Percentiles rank a stretch among this genome's conserved stretches.
These are phyloP conservation scores for Cucurbita pepo DNA, from an alignment of 306 rosid species.

Conservation along the genomic window DNA sequence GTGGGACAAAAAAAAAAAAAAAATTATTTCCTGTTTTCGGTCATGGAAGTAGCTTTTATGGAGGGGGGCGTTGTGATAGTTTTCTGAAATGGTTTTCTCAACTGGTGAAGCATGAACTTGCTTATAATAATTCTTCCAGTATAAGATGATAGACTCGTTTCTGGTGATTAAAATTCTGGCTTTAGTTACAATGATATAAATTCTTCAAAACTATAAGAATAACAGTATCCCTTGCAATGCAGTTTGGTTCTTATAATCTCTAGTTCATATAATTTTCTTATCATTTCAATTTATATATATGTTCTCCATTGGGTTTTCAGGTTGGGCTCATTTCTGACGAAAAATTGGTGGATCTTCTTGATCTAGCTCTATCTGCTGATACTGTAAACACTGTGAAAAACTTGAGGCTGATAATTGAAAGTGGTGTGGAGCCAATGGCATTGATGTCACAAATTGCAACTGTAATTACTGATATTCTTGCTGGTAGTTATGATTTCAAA, in stretches of 20 bases:
- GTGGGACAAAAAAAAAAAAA: no score
- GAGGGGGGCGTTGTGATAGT: neutral
- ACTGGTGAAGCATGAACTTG: neutral
- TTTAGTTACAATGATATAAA: neutral
- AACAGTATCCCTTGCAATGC: neutral
- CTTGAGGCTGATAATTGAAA: slow-evolving; percentile 82
- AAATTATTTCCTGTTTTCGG: no score
- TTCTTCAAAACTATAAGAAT: neutral
- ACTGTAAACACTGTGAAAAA: slow-evolving; percentile 91
- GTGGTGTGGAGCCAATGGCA: slow-evolving; percentile 88
- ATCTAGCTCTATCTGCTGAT: slow-evolving; percentile 94
- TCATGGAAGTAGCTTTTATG: no score
- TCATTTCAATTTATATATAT: neutral
- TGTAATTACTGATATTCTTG: slow-evolving; percentile 90
- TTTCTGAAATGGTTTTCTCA: neutral
- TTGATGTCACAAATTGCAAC: slow-evolving; percentile 98
- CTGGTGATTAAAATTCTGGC: neutral
- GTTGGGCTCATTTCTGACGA: slow-evolving; percentile 98
- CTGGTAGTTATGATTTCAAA: slow-evolving; percentile 67
- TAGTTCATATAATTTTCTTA: neutral
- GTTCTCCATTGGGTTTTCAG: slow-evolving; percentile 25
- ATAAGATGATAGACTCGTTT: neutral
- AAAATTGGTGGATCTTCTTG: slow-evolving; percentile 91
- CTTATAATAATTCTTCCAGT: neutral
- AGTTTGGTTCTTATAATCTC: neutral